phyloP scores from a whole-genome alignment of 257 asterid species.

The Solanum chmielewskii region DNA sequence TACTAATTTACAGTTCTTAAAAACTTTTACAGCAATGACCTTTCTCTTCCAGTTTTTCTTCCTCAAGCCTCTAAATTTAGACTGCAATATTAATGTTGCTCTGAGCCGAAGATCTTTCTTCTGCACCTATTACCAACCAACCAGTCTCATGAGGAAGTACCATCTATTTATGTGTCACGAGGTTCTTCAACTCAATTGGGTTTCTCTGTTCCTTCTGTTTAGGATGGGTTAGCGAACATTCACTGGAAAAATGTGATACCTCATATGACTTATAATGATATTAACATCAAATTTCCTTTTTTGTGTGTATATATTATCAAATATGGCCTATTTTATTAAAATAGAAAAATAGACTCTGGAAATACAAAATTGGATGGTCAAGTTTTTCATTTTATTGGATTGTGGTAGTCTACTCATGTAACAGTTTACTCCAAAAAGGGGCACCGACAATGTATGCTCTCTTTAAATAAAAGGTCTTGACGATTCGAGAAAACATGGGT shows the following conservation, averaged over 20 bases:
- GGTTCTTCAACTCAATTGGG: neutral
- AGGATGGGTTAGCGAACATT: neutral
- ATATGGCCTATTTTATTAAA: neutral
- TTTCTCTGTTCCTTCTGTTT: neutral
- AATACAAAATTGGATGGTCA: neutral
- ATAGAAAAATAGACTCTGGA: neutral
- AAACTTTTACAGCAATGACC: neutral
- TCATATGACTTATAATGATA: neutral
- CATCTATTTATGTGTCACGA: neutral
- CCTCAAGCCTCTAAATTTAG: neutral
- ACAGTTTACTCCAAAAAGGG: neutral
- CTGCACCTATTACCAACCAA: neutral
- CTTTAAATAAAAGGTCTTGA: neutral
- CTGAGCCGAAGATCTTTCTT: neutral
- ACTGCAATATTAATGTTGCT: neutral
- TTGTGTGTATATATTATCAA: neutral
- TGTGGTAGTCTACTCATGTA: neutral
- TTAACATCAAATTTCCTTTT: neutral
- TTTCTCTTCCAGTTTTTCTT: neutral
- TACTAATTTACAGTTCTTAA: neutral
- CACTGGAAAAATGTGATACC: neutral
- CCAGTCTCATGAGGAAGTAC: neutral
- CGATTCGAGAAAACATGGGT: neutral
- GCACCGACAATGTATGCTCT: neutral
- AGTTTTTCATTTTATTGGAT: neutral